phyloP scores from a whole-genome alignment of 2,329 filamentous ascomycete genomes.

The Alternaria burnsii region DNA sequence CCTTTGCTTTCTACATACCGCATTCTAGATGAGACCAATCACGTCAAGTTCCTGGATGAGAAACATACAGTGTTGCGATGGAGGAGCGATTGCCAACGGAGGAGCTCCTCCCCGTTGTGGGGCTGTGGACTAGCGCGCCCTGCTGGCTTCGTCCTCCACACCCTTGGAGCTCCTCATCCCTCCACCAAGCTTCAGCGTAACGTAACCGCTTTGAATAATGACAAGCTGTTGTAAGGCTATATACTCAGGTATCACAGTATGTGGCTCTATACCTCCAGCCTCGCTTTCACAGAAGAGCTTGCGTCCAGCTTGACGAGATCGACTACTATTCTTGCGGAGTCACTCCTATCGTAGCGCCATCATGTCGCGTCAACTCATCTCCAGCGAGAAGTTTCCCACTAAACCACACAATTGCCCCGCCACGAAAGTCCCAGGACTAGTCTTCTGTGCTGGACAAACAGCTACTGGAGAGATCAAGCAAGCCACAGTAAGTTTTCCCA shows the following conservation, averaged over 20 bases:
- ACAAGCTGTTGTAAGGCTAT: not conserved
- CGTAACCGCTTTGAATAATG: not conserved
- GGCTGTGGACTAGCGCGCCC: not conserved
- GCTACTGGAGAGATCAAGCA: conserved; percentile 37
- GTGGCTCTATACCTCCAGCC: not conserved
- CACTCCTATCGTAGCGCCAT: not conserved
- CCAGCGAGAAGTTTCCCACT: conserved; percentile 35
- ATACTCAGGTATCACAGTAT: not conserved
- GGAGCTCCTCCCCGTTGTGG: not conserved
- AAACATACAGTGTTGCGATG: not conserved
- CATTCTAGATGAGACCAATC: not conserved
- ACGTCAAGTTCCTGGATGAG: not conserved
- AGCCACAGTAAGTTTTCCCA: conserved; percentile 25
- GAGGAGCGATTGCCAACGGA: not conserved
- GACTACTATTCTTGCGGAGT: not conserved
- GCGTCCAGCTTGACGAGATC: not conserved
- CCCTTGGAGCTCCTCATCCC: not conserved
- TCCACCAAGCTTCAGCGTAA: not conserved
- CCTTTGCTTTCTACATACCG: not conserved
- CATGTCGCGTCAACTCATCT: conserved; percentile 36
- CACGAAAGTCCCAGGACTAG: conserved; percentile 32
- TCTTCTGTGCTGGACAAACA: conserved; percentile 36
- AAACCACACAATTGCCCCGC: conserved; percentile 37
- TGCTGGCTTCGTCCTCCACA: not conserved
- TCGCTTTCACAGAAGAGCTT: not conserved